Evolutionary conservation across 805 yeast genomes (phyloP), one percentile per base, ranked within the genome.

Genomic region (Zygoascus bituminiphila): DNA sequence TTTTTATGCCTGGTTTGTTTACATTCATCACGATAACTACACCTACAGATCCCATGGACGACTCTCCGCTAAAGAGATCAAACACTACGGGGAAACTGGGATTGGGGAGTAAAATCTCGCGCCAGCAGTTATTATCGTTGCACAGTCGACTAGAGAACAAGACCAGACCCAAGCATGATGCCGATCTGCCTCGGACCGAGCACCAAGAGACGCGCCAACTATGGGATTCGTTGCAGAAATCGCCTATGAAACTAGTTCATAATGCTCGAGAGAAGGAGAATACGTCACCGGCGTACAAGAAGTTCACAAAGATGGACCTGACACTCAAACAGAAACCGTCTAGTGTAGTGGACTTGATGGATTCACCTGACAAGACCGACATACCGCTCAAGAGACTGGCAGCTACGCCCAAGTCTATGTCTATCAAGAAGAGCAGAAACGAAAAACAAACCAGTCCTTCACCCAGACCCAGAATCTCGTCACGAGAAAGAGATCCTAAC

Each of bases 221-320:
- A 14, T n/a, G 17, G 25, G 24, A 19, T n/a, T 14, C 23, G 4
- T 5, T 39, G 5, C 8, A 39, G 5, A 20, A 14, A 19, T 39
- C 42, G n/a, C 25, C 42, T 4, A n/a, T 22, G 26, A 39, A 21
- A 39, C 10, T 39, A 25, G 20, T 39, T 21, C 42, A 24, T 4
- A 39, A 17, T 19, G 21, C 42, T 20, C 9, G 22, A 39, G 42
- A 39, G 24, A 39, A 39, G 15, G 42, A 39, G 21, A 39, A 39
- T 39, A 22, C 25, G 12, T 39, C 42, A 4, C 42, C 42, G 15
- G 23, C 42, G 14, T 39, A 39, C 26, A 39, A 39, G 42, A 39
- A 39, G 14, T 39, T 17, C 14, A 20, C 42, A 8, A 39, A 22
- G 15, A 17, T 17, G 20, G 42, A 39, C n/a, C 25, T 39, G 42